These are phyloP conservation scores for Glonium stellatum DNA, from an alignment of 495 filamentous ascomycete species.

Conservation along the genomic window DNA sequence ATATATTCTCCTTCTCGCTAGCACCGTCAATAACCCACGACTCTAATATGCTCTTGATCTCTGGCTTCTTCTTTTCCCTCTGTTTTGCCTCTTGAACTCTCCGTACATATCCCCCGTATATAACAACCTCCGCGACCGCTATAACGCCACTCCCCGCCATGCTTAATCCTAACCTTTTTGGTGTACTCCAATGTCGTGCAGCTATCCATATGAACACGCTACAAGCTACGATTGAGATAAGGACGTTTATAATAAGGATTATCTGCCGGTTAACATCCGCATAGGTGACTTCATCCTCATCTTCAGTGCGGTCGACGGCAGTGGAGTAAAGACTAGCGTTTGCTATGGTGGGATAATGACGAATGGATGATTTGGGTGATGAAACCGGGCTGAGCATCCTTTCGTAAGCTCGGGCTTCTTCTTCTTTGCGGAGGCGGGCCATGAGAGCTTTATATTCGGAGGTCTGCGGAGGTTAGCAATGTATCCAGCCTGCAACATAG, in stretches of 20 bases:
- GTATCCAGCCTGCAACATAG: no score
- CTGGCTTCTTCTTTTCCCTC: constrained; percentile 55
- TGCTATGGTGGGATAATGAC: constrained; percentile 48
- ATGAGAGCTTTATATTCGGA: constrained; percentile 86
- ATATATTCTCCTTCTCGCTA: neutral
- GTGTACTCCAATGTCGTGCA: constrained; percentile 62
- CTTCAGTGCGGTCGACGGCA: constrained; percentile 18
- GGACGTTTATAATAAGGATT: constrained; percentile 64
- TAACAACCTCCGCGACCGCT: constrained; percentile 76
- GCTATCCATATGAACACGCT: constrained; percentile 66
- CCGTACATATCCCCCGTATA: constrained; percentile 81
- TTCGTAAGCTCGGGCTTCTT: constrained; percentile 72
- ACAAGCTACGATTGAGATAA: constrained; percentile 65
- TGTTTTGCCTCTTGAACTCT: constrained; percentile 66
- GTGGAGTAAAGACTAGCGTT: constrained; percentile 34
- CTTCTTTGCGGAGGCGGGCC: constrained; percentile 70
- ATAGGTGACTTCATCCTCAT: constrained; percentile 40
- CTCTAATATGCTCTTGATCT: constrained; percentile 19
- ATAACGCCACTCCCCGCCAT: constrained; percentile 64
- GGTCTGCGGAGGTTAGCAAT: constrained; percentile 43
- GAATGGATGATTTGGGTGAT: constrained; percentile 48
- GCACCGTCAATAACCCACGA: neutral
- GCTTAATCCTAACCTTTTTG: constrained; percentile 60
- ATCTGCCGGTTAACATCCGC: constrained; percentile 67
- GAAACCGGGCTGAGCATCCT: constrained; percentile 59